These are phyloP conservation scores for Ochromonadaceae sp. DNA, from an alignment of 352 stramenopile species.

Conservation along the genomic window DNA sequence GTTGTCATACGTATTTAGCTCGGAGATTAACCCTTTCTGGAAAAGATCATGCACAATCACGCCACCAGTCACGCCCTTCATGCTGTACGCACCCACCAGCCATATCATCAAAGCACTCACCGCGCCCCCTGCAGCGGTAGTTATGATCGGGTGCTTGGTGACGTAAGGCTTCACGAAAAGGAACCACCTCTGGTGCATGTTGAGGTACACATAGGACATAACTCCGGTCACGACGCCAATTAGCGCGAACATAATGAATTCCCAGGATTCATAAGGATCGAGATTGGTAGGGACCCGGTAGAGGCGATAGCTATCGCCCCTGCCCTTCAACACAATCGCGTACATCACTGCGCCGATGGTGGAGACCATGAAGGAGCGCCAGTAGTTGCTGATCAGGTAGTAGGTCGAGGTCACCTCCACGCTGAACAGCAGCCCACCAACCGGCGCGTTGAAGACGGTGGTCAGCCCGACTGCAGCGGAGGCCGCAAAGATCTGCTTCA, in stretches of 20 bases:
- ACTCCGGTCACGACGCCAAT: background rate
- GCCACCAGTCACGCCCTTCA: no score
- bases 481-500: slow-evolving; percentile 46
- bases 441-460: slow-evolving; percentile 49
- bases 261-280: no score
- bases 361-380: slow-evolving; percentile 62
- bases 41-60: no score
- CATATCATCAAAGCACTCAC: no score
- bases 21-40: no score
- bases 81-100: no score
- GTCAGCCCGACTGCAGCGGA: slow-evolving; percentile 55
- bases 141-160: no score
- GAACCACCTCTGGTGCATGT: no score
- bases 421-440: slow-evolving; percentile 53
- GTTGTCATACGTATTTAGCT: no score
- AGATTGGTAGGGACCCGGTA: background rate
- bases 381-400: slow-evolving; percentile 44
- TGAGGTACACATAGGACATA: background rate
- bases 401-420: slow-evolving; percentile 40
- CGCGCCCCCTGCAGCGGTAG: no score
- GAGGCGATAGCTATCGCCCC: background rate
- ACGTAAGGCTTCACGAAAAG: no score
- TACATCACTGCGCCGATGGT: slow-evolving; percentile 54
- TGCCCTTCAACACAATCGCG: slow-evolving; percentile 27
- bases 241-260: no score